Conservation (phyloP, 768 basidiomycete species). For the Rhodotorula taiwanensis region DNA sequence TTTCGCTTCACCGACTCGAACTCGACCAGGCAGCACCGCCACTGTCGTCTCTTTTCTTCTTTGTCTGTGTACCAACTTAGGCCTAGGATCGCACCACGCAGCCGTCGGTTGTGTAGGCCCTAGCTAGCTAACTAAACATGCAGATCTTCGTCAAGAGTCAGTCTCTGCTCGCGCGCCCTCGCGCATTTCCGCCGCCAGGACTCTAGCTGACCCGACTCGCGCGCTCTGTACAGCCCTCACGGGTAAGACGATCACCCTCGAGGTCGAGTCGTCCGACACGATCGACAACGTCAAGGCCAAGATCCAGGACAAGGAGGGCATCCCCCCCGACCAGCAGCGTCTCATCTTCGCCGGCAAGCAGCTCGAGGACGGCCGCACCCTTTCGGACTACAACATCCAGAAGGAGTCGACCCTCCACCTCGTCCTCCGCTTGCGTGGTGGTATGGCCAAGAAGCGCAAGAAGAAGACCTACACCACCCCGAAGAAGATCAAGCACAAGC, state of each 20-base stretch:
- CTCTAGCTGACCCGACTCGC: conserved; percentile 24
- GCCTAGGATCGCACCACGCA: conserved; percentile 13
- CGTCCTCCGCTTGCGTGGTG: conserved; percentile 95
- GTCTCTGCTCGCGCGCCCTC: conserved; percentile 55
- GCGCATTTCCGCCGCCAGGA: not conserved
- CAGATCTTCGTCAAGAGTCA: conserved; percentile 81
- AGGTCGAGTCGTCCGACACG: conserved; percentile 87
- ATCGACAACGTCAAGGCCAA: conserved; percentile 92
- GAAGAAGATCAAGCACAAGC: conserved; percentile 71
- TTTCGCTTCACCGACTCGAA: too few species aligned
- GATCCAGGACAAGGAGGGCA: conserved; percentile 92
- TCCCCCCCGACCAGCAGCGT: conserved; percentile 90
- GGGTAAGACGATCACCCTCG: conserved; percentile 93
- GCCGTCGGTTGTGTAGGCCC: conserved; percentile 12
- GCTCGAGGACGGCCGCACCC: conserved; percentile 95
- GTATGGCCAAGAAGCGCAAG: conserved; percentile 99
- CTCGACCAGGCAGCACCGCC: too few species aligned
- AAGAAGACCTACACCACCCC: conserved; percentile 50
- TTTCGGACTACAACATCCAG: conserved; percentile 94
- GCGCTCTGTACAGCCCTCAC: conserved; percentile 66
- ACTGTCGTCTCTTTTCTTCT: not conserved
- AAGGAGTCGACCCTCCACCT: conserved; percentile 98
- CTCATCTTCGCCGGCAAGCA: conserved; percentile 99
- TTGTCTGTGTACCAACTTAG: not conserved
- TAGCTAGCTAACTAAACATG: conserved; percentile 50